Evolutionary conservation across 129 eudicot genomes (phyloP), one percentile per base, ranked within the genome.

Genomic region (Scalesia atractyloides): DNA sequence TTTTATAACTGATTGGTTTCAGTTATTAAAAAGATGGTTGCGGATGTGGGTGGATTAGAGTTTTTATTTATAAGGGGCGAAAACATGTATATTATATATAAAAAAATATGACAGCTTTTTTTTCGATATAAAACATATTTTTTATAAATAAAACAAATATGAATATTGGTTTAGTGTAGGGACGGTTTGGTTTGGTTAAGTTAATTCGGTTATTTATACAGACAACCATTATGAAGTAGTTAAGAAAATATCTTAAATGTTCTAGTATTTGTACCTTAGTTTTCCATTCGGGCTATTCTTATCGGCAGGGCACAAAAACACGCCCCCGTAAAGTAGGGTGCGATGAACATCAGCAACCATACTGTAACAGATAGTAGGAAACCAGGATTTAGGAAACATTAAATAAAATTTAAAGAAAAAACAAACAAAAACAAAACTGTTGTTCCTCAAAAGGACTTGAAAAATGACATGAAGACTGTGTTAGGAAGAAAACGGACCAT

Each of bases 261-360:
- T 11, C 9, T 7, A 6, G 7, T 17, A 51, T 57, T 54, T 72
- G 39, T 84, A 94, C 98, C 98, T 63, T 47, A 94, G 76, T 76
- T 94, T 94, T 49, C 97, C 97, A 68, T 36, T 81, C 3, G 99
- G 97, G 85, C 97, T 94, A 71, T 94, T 94, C 88, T 94, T 90
- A 80, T 94, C 99, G 54, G 87, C 96, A 39, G 99, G 99, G 91
- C 90, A 94, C 91, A 94, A 80, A 78, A 94, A 94, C 75, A 94
- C 81, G 37, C 99, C 99, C 47, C 99, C 99, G 43, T 94, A 94
- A 11, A 94, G 96, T 65, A 94, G 80, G 14, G 99, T 94, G 59
- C 99, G 99, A 59, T 94, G 99, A 39, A 94, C 96, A 81, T 94
- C 99, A 46, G 99, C 99, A 36, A 94, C 99, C 97, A 94, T 94